Evolutionary conservation across 1,139 yeast genomes (phyloP).

Genomic region (Suhomyces bokatorum): DNA sequence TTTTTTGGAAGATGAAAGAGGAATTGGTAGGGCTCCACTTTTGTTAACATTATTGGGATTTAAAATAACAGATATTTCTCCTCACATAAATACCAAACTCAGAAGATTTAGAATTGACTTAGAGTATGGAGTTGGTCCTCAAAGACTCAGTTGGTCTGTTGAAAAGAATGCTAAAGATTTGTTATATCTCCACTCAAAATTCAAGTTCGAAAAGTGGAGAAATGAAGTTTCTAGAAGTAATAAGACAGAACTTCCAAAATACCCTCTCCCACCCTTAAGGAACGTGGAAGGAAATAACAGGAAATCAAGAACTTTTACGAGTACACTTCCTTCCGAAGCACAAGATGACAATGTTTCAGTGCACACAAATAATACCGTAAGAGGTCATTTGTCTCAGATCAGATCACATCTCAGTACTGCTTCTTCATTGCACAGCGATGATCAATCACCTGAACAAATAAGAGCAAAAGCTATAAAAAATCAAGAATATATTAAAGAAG

Average conservation of each 20-base stretch:
- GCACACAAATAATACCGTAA: slow-evolving; percentile 21
- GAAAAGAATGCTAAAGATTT: slow-evolving; percentile 73
- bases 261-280: slow-evolving; percentile 36
- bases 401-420: slow-evolving; percentile 34
- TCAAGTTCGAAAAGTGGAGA: slow-evolving; percentile 52
- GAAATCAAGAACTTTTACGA: neutral
- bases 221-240: slow-evolving; percentile 35
- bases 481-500: slow-evolving; percentile 39
- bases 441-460: slow-evolving; percentile 34
- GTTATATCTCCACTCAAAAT: slow-evolving; percentile 61
- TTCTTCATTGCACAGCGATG: slow-evolving; percentile 29
- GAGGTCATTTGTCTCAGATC: slow-evolving; percentile 30
- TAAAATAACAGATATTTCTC: slow-evolving; percentile 55
- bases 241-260: slow-evolving; percentile 41
- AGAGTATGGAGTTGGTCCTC: slow-evolving; percentile 87
- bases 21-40: slow-evolving; percentile 78
- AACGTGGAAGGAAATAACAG: slow-evolving; percentile 12
- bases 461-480: slow-evolving; percentile 28
- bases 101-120: slow-evolving; percentile 65
- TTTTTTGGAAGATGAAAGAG: slow-evolving; percentile 75
- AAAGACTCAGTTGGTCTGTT: slow-evolving; percentile 78
- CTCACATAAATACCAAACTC: slow-evolving; percentile 43
- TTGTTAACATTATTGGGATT: slow-evolving; percentile 72
- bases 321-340: neutral
- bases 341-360: slow-evolving; percentile 19